These are phyloP conservation scores for Lachnum nothofagi DNA, from an alignment of 2,329 filamentous ascomycete species.

Conservation along the genomic window DNA sequence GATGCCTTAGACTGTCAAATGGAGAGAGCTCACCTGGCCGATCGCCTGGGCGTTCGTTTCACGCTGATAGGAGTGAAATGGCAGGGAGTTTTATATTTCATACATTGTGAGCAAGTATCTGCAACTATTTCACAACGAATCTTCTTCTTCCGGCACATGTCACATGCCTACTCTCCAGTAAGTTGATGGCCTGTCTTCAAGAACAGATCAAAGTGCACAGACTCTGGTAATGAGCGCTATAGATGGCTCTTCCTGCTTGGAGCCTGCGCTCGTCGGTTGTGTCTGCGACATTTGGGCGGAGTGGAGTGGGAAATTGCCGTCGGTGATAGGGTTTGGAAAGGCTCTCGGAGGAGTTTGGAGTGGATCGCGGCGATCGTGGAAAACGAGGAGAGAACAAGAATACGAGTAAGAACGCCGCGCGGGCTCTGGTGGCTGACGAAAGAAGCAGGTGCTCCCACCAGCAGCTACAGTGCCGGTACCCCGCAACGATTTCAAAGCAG, in stretches of 20 bases:
- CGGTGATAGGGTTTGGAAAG: too few species aligned
- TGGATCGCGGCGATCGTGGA: too few species aligned
- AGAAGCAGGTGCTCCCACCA: too few species aligned
- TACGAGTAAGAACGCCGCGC: too few species aligned
- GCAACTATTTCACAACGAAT: constrained; percentile 27
- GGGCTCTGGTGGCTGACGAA: background rate
- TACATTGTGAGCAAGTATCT: constrained; percentile 28
- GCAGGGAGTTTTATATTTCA: constrained; percentile 24
- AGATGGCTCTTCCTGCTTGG: background rate
- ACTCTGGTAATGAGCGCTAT: constrained; percentile 12
- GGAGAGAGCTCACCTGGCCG: constrained; percentile 21
- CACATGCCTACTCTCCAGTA: constrained; percentile 22
- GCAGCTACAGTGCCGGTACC: too few species aligned
- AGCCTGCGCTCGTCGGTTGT: background rate
- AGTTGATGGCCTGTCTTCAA: background rate
- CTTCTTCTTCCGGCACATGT: constrained; percentile 32
- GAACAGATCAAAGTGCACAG: background rate
- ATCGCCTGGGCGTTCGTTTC: constrained; percentile 22
- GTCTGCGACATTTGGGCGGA: constrained; percentile 1
- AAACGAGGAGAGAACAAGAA: too few species aligned
- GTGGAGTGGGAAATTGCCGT: too few species aligned
- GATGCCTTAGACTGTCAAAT: background rate
- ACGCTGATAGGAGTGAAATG: constrained; percentile 31
- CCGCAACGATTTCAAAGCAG: too few species aligned
- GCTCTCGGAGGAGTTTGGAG: too few species aligned